Conservation (phyloP, 2,329 filamentous ascomycete species). For the Immersiporthe knoxdaviesiana region DNA sequence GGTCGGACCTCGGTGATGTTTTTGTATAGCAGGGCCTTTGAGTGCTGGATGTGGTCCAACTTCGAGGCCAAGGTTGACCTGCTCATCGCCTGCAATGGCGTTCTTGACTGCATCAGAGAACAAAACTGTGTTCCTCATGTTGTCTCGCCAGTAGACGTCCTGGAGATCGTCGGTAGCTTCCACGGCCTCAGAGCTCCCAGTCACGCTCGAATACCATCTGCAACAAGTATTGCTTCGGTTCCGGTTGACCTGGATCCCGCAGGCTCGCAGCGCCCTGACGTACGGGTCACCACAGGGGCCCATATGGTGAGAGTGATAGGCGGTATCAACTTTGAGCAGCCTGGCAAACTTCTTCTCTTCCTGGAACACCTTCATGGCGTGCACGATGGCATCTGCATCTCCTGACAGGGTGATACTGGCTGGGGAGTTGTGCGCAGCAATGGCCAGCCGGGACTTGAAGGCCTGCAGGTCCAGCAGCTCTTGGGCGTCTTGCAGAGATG, state of each 20-base stretch:
- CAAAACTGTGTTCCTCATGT: conserved; percentile 33
- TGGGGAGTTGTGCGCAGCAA: conserved; percentile 39
- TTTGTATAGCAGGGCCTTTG: conserved; percentile 43
- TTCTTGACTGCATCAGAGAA: conserved; percentile 30
- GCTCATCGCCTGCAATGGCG: conserved; percentile 19
- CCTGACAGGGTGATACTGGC: conserved; percentile 37
- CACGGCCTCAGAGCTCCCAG: not conserved
- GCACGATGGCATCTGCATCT: conserved; percentile 35
- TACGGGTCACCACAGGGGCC: conserved; percentile 21
- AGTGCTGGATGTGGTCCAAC: conserved; percentile 45
- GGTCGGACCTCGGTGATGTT: conserved; percentile 32
- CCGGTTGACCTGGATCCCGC: not conserved
- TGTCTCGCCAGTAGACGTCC: conserved; percentile 32
- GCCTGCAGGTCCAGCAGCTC: conserved; percentile 23
- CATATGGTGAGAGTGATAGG: conserved; percentile 48
- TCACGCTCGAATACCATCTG: conserved; percentile 35
- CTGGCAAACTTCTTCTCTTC: conserved; percentile 37
- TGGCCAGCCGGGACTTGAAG: conserved; percentile 32
- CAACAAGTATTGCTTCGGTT: not conserved
- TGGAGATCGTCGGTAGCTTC: not conserved
- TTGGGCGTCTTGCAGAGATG: conserved; percentile 27
- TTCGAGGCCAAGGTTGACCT: conserved; percentile 33
- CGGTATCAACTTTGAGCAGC: conserved; percentile 42
- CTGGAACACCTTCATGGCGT: conserved; percentile 33
- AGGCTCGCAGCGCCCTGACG: conserved; percentile 19